Conservation (phyloP, 345 rosid genomes). For the Chamaenerion angustifolium region DNA sequence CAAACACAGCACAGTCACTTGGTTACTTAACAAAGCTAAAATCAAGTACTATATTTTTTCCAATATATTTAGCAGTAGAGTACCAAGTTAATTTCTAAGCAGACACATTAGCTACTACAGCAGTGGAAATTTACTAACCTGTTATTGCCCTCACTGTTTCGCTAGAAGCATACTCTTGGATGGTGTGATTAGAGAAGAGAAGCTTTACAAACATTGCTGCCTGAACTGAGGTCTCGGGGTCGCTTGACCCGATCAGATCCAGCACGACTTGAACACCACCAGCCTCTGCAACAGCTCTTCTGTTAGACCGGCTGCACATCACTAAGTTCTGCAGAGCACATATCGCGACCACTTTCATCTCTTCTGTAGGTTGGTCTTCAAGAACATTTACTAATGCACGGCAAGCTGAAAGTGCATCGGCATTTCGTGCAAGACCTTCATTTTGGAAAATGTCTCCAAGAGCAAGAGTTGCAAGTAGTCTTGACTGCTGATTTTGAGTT, state of each 20-base stretch:
- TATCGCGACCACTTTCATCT: constrained; percentile 97
- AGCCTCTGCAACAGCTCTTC: constrained; percentile 99
- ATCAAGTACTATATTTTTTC: too few relatives aligned
- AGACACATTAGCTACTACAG: too few relatives aligned
- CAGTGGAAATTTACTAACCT: constrained; percentile 33
- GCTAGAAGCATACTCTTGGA: constrained; percentile 97
- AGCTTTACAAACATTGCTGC: constrained; percentile 96
- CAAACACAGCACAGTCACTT: constrained; percentile 7
- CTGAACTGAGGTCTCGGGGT: constrained; percentile 89
- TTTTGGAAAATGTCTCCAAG: constrained; percentile 97
- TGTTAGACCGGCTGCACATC: constrained; percentile 87
- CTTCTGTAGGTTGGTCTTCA: constrained; percentile 99
- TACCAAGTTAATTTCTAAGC: too few relatives aligned
- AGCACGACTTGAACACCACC: constrained; percentile 96
- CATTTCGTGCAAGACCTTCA: constrained; percentile 86
- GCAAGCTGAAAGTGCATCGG: constrained; percentile 92
- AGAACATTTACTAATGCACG: constrained; percentile 96
- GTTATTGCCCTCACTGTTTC: constrained; percentile 98
- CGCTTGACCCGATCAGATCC: constrained; percentile 92
- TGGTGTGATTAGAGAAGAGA: constrained; percentile 90
- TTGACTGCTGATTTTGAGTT: constrained; percentile 93
- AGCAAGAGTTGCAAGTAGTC: constrained; percentile 83
- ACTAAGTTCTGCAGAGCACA: constrained; percentile 98
- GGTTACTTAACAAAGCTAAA: too few relatives aligned
- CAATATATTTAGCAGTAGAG: too few relatives aligned